These are phyloP conservation scores for Besnoitia besnoiti DNA, from an alignment of 169 alveolate genomes.

Conservation along the genomic window DNA sequence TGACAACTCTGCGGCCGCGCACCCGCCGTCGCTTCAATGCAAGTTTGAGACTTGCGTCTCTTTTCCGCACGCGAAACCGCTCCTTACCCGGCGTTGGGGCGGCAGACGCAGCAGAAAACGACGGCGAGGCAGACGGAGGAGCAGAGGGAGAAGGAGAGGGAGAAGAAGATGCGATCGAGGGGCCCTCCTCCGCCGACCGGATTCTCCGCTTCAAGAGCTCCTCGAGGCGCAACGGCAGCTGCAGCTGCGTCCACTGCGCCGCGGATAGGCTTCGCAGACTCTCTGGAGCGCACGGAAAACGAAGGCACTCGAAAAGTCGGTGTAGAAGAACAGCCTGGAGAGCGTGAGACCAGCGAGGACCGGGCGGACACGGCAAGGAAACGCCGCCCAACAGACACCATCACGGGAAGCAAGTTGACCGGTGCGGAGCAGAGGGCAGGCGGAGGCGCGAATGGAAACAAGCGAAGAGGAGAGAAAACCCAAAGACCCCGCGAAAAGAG, in stretches of 20 bases:
- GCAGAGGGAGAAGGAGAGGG: not conserved
- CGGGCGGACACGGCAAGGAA: not conserved
- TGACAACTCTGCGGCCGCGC: not conserved
- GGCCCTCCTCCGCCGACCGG: not conserved
- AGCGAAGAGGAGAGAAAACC: not conserved
- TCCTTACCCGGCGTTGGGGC: not conserved
- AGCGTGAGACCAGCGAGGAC: not conserved
- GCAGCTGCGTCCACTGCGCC: constrained; percentile 20
- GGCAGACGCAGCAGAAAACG: not conserved
- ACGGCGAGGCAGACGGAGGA: not conserved
- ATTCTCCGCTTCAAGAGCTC: not conserved
- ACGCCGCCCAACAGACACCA: not conserved
- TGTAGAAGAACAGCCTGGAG: not conserved
- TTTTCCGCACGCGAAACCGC: not conserved
- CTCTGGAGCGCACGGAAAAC: not conserved
- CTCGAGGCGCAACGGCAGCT: constrained; percentile 13
- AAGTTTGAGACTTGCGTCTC: not conserved
- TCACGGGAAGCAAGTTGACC: not conserved
- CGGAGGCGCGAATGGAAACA: too few species aligned
- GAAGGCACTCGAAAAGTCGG: not conserved
- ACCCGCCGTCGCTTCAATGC: not conserved
- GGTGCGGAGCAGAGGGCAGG: not conserved
- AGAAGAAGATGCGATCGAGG: not conserved
- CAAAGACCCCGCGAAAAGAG: not conserved
- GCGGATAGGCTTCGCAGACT: constrained; percentile 7